Percentiles rank a stretch among this genome's conserved stretches.
Conservation (phyloP, 139 green algal genomes). For the Chlorella sp. region DNA sequence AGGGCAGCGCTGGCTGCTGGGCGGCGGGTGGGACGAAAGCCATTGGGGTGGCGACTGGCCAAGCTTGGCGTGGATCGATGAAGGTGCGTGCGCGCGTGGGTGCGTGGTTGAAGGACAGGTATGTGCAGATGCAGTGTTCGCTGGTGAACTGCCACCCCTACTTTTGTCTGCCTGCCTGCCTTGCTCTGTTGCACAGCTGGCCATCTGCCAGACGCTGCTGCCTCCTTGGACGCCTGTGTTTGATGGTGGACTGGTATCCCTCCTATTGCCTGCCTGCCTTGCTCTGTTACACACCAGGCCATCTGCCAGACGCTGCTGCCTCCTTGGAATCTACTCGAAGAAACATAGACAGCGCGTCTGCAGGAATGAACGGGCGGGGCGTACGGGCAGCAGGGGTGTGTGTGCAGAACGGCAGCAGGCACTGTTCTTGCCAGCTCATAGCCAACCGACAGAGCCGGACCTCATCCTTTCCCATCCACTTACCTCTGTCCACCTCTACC, state of each 20-base stretch:
- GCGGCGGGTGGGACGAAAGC: constrained; percentile 64
- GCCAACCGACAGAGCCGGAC: no score
- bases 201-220: neutral
- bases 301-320: neutral
- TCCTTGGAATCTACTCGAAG: no score
- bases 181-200: neutral
- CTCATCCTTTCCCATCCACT: no score
- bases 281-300: neutral
- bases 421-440: no score
- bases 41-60: constrained; percentile 61
- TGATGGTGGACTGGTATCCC: no score
- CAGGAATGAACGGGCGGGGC: no score
- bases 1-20: constrained; percentile 62
- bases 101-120: neutral
- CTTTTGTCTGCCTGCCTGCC: neutral
- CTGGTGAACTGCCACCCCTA: neutral
- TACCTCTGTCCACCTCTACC: neutral
- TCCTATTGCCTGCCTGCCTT: neutral
- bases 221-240: neutral
- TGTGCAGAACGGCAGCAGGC: no score
- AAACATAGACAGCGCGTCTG: no score
- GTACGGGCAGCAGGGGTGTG: no score
- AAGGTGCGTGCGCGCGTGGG: neutral
- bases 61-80: constrained; percentile 55
- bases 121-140: neutral